A percentile compares a stretch with the other conserved stretches of the same genome.
phyloP scores from a whole-genome alignment of 179 eudicot genomes.

The Heliamphora pulchella region DNA sequence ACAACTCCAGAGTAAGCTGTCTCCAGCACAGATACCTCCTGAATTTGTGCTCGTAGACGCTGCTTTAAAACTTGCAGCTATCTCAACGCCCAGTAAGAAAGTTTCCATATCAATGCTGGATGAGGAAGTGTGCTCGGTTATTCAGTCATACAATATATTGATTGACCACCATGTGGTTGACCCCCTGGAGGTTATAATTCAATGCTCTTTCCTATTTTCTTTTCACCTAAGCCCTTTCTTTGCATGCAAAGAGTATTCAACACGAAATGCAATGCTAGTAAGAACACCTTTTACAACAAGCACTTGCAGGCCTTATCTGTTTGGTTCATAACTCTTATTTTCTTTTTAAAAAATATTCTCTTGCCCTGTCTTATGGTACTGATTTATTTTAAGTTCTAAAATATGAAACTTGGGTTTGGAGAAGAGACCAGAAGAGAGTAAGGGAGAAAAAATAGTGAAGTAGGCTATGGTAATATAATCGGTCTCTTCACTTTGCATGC shows the following conservation, averaged over 20 bases:
- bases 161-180: constrained; percentile 40
- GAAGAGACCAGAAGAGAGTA: too few species aligned
- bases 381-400: too few species aligned
- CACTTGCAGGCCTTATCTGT: not conserved
- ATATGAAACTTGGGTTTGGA: too few species aligned
- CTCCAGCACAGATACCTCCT: constrained; percentile 58
- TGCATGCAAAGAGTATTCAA: not conserved
- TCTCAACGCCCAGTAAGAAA: constrained; percentile 60
- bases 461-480: too few species aligned
- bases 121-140: constrained; percentile 58
- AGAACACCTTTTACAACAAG: not conserved
- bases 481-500: too few species aligned
- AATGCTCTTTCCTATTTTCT: constrained; percentile 1
- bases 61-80: constrained; percentile 74
- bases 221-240: not conserved
- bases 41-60: constrained; percentile 68
- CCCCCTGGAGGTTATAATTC: constrained; percentile 57
- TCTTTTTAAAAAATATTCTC: too few species aligned
- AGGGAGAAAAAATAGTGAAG: too few species aligned
- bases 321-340: too few species aligned
- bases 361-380: too few species aligned
- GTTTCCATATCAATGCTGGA: constrained; percentile 49
- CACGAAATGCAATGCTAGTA: not conserved
- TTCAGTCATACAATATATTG: constrained; percentile 50
- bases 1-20: constrained; percentile 85